These are phyloP conservation scores for Gnetum montanum DNA, from an alignment of 75 land plant genomes.

Conservation along the genomic window DNA sequence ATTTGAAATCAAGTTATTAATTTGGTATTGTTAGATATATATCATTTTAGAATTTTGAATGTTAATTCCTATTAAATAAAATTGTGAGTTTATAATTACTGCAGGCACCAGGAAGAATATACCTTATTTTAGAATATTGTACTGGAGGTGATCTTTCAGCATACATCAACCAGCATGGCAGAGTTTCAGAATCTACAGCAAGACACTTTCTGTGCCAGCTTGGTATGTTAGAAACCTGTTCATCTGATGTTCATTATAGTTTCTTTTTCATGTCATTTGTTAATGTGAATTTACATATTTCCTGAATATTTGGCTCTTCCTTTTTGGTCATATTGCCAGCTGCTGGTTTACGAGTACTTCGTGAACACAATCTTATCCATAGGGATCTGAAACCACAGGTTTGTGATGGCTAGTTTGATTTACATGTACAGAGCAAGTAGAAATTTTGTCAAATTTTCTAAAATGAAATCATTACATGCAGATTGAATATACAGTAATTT, in stretches of 20 bases:
- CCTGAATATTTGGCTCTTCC: background rate
- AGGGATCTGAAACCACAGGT: slow-evolving; percentile 67
- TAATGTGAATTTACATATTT: background rate
- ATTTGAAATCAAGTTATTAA: too few relatives aligned
- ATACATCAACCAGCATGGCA: slow-evolving; percentile 33
- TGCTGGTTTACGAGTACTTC: slow-evolving; percentile 37
- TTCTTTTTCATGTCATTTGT: background rate
- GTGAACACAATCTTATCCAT: slow-evolving; percentile 38
- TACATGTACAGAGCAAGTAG: too few relatives aligned
- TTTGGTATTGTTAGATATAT: too few relatives aligned
- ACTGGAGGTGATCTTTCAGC: slow-evolving; percentile 46
- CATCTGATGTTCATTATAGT: background rate
- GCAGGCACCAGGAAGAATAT: slow-evolving; percentile 31
- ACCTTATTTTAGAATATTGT: slow-evolving; percentile 51
- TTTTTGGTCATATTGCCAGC: slow-evolving; percentile 13
- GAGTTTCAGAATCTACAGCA: slow-evolving; percentile 35
- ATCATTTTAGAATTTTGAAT: too few relatives aligned
- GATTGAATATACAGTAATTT: background rate
- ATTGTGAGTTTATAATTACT: background rate
- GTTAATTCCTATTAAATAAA: too few relatives aligned
- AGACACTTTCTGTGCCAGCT: slow-evolving; percentile 39
- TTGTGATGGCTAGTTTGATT: background rate
- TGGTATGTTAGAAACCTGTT: slow-evolving; percentile 20
- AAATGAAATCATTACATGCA: background rate
- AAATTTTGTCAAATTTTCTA: too few relatives aligned